These are phyloP conservation scores for Calvatia gigantea DNA, from an alignment of 768 basidiomycete genomes.

Conservation along the genomic window DNA sequence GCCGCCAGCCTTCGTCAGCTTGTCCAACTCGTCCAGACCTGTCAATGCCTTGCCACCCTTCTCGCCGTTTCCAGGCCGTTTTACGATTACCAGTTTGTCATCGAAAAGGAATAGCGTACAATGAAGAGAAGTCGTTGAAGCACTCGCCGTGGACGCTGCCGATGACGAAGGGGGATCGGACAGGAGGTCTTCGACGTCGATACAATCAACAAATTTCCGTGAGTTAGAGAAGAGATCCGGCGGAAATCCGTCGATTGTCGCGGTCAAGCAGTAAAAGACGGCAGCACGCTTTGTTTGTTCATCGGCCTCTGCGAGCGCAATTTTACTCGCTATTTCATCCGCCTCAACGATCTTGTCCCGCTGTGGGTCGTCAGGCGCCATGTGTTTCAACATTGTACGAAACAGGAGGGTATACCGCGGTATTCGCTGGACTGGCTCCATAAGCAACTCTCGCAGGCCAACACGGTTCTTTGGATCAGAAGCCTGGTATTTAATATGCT, in stretches of 20 bases:
- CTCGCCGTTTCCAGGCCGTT: conserved; percentile 75
- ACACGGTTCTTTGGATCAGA: conserved; percentile 75
- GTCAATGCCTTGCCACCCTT: conserved; percentile 68
- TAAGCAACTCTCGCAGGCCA: conserved; percentile 85
- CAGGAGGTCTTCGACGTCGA: conserved; percentile 86
- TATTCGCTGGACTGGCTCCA: conserved; percentile 96
- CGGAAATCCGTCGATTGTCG: conserved; percentile 89
- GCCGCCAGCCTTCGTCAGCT: conserved; percentile 58
- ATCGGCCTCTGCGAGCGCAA: conserved; percentile 89
- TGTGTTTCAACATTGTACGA: conserved; percentile 88
- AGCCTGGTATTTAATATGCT: conserved; percentile 87
- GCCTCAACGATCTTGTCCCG: conserved; percentile 78
- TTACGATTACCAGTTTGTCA: conserved; percentile 89
- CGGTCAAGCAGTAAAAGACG: conserved; percentile 79
- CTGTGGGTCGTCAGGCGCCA: conserved; percentile 76
- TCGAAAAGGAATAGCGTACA: conserved; percentile 93
- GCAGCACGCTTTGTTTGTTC: conserved; percentile 88
- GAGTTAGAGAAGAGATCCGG: conserved; percentile 86
- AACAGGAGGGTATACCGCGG: conserved; percentile 93
- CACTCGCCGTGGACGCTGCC: conserved; percentile 35
- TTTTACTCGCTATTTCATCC: conserved; percentile 83
- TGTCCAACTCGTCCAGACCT: conserved; percentile 79
- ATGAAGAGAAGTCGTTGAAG: conserved; percentile 52
- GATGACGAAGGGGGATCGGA: conserved; percentile 48
- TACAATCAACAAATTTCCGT: conserved; percentile 84